phyloP scores from a whole-genome alignment of 108 stramenopile genomes.

The Pseudonitzschia delicatissima region DNA sequence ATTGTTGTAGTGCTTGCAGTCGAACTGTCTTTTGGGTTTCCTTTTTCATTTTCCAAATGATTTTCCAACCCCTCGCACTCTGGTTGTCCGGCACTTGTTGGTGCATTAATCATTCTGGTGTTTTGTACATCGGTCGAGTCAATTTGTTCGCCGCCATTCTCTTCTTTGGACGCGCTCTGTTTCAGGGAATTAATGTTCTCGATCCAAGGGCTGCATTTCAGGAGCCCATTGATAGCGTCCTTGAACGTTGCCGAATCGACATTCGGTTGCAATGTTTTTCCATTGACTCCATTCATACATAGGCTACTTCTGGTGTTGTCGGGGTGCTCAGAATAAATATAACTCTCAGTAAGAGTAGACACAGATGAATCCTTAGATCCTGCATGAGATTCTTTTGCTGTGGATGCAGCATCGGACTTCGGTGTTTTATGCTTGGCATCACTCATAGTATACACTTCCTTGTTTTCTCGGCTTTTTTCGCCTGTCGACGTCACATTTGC shows the following conservation, averaged over 20 bases:
- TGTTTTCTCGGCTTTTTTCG: not conserved
- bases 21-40: too few species aligned
- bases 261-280: not conserved
- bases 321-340: not conserved
- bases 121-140: not conserved
- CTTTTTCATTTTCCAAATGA: too few species aligned
- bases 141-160: not conserved
- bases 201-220: not conserved
- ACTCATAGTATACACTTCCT: not conserved
- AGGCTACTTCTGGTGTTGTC: not conserved
- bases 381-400: not conserved
- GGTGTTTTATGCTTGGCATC: not conserved
- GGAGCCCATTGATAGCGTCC: not conserved
- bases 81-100: too few species aligned
- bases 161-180: not conserved
- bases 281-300: not conserved
- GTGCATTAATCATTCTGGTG: too few species aligned
- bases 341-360: constrained; percentile 8
- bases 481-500: not conserved
- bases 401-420: not conserved
- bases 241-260: not conserved
- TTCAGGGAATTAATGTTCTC: constrained; percentile 2
- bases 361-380: constrained; percentile 9
- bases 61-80: too few species aligned
- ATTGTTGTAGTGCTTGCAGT: too few species aligned